Evolutionary conservation across 345 rosid species (phyloP).

Genomic region (Camelina neglecta): DNA sequence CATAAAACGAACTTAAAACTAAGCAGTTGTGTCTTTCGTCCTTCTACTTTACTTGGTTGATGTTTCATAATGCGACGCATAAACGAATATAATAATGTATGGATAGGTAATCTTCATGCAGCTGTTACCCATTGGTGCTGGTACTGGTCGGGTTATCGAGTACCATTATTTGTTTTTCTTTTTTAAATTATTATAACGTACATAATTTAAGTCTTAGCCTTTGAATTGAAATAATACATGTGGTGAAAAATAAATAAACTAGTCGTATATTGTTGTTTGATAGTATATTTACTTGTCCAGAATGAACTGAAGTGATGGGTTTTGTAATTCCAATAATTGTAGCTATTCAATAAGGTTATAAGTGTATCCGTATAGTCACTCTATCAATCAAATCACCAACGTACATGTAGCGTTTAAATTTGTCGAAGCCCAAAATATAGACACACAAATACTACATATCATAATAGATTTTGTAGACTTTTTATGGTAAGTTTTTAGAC

Average conservation of each 20-base stretch:
- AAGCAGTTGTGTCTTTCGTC: constrained; percentile 17
- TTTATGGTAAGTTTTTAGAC: constrained; percentile 3
- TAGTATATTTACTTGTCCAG: constrained; percentile 1
- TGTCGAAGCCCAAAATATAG: constrained; percentile 6
- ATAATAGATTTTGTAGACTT: background rate
- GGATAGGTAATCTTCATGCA: constrained; percentile 32
- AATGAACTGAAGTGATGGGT: background rate
- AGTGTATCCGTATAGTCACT: background rate
- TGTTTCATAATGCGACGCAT: constrained; percentile 41
- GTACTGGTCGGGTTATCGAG: constrained; percentile 35
- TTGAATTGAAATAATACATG: background rate
- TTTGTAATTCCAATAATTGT: constrained; percentile 19
- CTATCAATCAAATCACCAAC: constrained; percentile 7
- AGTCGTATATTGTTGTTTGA: background rate
- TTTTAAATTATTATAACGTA: background rate
- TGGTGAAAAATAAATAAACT: constrained; percentile 2
- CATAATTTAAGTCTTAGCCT: background rate
- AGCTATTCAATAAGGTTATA: constrained; percentile 12
- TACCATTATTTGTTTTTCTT: constrained; percentile 26
- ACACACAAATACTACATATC: background rate
- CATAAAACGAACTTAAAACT: constrained; percentile 36
- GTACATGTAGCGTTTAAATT: background rate
- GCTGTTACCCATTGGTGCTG: constrained; percentile 36
- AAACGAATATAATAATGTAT: constrained; percentile 29
- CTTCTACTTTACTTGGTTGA: constrained; percentile 26